Evolutionary conservation across 305 asterid genomes (phyloP), one percentile per base, ranked within the genome.

Genomic region (Caryopteris hybrid): DNA sequence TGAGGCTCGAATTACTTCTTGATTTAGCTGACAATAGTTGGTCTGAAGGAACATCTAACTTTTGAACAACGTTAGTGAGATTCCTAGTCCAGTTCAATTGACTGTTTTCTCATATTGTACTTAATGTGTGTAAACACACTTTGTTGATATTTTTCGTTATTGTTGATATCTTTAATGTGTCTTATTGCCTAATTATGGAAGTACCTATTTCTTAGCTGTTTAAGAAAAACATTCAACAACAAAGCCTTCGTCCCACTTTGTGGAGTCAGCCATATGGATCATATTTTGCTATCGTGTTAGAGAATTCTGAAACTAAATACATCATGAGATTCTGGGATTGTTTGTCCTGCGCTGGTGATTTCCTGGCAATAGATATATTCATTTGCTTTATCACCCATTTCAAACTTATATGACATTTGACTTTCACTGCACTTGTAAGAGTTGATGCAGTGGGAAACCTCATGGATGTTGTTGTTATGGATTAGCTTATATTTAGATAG

Each of bases 391-490:
- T 66, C 52, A 42, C 41, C 41, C 25, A 41, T 51, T 51, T 31
- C 42, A 16, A 2, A 38, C 61, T 1, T 22, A 5, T 53, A n/a
- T 47, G 34, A 33, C 43, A 33, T 25, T 46, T 41, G 7, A 58
- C 18, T 43, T 61, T 60, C 46, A 54, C 8, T 33, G 52, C 61
- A 61, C 51, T 36, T 53, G 70, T 61, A 33, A 36, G 36, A 68
- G 61, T 60, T 45, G 45, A 57, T 69, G 56, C 43, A 41, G 34
- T 47, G 54, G 64, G 43, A 38, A 39, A 53, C 46, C 53, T 61
- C 25, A 29, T 0, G 22, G 60, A 10, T 10, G 52, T 20, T 59
- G 23, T 27, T 43, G 13, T 31, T 25, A 25, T 27, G 18, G 39
- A 46, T 56, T 27, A 27, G 11, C 42, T 78, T 43, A 59, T 45